Percentiles rank a stretch among this genome's conserved stretches.
phyloP scores from a whole-genome alignment of 441 rosid species.

The Croton setiger region DNA sequence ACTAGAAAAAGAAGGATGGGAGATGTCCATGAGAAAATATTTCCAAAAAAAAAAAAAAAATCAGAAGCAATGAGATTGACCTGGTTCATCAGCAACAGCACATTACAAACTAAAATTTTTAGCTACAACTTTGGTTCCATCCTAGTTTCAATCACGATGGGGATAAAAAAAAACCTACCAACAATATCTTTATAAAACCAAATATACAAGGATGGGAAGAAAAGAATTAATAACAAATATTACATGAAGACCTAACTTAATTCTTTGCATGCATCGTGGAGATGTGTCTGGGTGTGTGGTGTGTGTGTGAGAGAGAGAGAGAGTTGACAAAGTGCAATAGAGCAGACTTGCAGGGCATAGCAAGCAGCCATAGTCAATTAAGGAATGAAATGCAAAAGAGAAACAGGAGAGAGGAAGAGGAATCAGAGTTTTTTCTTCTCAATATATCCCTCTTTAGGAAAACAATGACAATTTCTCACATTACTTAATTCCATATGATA shows the following conservation, averaged over 20 bases:
- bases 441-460: background rate
- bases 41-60: background rate
- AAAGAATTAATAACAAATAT: no score
- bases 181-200: background rate
- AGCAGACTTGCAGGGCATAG: background rate
- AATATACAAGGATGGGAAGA: background rate
- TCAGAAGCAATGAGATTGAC: background rate
- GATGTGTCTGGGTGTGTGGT: no score
- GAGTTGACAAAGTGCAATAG: background rate
- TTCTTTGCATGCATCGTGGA: no score
- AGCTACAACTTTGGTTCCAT: background rate
- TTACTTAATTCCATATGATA: background rate
- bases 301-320: background rate
- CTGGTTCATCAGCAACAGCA: background rate
- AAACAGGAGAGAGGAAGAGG: background rate
- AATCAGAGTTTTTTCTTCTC: background rate
- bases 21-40: background rate
- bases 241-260: background rate
- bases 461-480: background rate
- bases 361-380: background rate
- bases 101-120: background rate
- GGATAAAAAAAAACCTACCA: background rate
- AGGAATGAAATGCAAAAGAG: background rate
- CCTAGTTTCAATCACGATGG: background rate
- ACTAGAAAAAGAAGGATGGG: background rate